Percentiles rank a stretch among this genome's conserved stretches.
Conservation (phyloP, 768 basidiomycete genomes). For the Collybia sp. region DNA sequence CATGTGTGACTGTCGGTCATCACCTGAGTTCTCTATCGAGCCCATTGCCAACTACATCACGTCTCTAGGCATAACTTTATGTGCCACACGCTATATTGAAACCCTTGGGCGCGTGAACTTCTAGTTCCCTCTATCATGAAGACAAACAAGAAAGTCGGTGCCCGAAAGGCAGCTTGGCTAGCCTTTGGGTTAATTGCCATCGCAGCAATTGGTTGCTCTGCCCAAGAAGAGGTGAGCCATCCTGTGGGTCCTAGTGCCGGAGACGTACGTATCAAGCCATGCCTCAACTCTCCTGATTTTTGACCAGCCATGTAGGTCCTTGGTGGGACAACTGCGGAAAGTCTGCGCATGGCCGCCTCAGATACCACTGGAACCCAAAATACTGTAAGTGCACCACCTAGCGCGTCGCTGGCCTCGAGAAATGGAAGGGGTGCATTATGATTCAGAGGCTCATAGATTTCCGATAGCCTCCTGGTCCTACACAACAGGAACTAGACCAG, state of each 20-base stretch:
- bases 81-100: background rate
- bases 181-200: slow-evolving; percentile 57
- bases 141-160: slow-evolving; percentile 23
- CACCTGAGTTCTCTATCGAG: no score
- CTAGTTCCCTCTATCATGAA: slow-evolving; percentile 10
- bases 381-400: background rate
- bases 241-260: no score
- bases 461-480: slow-evolving; percentile 1
- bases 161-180: slow-evolving; percentile 51
- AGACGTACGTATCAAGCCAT: no score
- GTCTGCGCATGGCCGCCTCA: no score
- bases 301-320: no score
- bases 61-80: no score
- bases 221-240: slow-evolving; percentile 21
- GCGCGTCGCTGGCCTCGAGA: background rate
- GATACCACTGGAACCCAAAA: no score
- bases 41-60: no score
- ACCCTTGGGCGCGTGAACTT: background rate
- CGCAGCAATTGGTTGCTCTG: slow-evolving; percentile 38
- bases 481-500: slow-evolving; percentile 35
- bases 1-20: no score
- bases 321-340: no score
- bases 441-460: slow-evolving; percentile 1
- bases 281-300: no score
- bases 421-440: background rate